Evolutionary conservation across 1,284 basidiomycete species (phyloP), one percentile per base, ranked within the genome.

Genomic region (Takashimella koratensis): DNA sequence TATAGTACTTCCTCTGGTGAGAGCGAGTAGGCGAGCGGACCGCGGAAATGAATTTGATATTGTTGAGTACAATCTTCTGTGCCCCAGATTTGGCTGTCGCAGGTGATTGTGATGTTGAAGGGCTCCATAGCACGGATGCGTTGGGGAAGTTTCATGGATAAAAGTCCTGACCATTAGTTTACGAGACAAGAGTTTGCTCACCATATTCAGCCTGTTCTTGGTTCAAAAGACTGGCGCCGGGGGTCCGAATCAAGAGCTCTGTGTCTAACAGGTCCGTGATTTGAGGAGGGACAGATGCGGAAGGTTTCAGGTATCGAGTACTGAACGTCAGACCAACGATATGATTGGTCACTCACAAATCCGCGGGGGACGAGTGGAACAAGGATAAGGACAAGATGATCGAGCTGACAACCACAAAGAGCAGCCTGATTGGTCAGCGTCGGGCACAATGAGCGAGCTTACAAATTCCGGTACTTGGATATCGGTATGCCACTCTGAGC

Each of bases 21-120:
- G 12, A 46, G 5, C 16, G 45, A 24, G 22, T 46, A 24, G 22
- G 45, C 45, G 24, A 25, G n/a, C 11, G 45, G 45, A n/a, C 45
- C 45, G 12, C 45, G 12, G 45, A 46, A 46, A n/a, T 46, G 45
- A 22, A 46, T 26, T 20, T 24, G 23, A 24, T 46, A 46, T 24
- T 20, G 12, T 11, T 20, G 5, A 5, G 45, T n/a, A n/a, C 45
- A 46, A 36, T 36, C 30, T 36, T 36, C 30, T 16, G 30, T 36
- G 30, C 30, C 30, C 30, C 30, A 36, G 16, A 36, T 36, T 36
- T 36, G 10, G 30, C 16, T 8, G 10, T 36, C 30, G 16, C 30
- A 36, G 30, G 30, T 36, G 8, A 36, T 36, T 16, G 30, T 36
- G 30, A 36, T 36, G 30, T 36, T 16, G 16, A 36, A 36, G 30